Percentiles rank a stretch among this genome's conserved stretches.
Conservation (phyloP, 2,329 filamentous ascomycete species). For the Aspergillus brasiliensis region DNA sequence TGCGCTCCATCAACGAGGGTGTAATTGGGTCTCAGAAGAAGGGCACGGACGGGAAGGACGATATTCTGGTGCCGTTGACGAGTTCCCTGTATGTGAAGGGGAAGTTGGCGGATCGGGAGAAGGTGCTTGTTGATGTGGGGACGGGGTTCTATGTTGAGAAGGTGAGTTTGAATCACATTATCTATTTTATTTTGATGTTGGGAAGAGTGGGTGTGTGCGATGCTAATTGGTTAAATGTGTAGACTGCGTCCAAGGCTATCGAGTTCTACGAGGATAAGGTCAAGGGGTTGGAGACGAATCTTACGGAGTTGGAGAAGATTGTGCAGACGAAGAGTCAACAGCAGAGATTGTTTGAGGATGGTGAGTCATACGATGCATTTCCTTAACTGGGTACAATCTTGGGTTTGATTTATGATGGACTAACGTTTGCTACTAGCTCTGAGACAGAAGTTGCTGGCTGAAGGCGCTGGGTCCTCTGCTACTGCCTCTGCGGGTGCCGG, state of each 20-base stretch:
- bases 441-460: conserved; percentile 55
- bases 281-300: conserved; percentile 64
- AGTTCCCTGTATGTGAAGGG: conserved; percentile 94
- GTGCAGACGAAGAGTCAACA: conserved; percentile 79
- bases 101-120: conserved; percentile 70
- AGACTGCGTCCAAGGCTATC: conserved; percentile 61
- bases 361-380: conserved; percentile 47
- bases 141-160: conserved; percentile 97
- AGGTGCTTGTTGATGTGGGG: conserved; percentile 87
- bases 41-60: conserved; percentile 36
- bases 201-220: not conserved
- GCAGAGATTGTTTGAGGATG: conserved; percentile 84
- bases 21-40: conserved; percentile 45
- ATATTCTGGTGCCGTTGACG: conserved; percentile 88
- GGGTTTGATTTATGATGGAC: conserved; percentile 6
- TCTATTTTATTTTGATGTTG: not conserved
- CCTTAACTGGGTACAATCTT: not conserved
- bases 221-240: conserved; percentile 11
- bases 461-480: conserved; percentile 40
- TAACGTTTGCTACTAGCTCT: conserved; percentile 43
- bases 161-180: conserved; percentile 46
- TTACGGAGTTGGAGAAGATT: conserved; percentile 69
- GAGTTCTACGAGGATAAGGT: conserved; percentile 71
- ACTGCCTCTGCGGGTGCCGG: conserved; percentile 33
- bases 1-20: conserved; percentile 70